Evolutionary conservation across 2,329 filamentous ascomycete species (phyloP).

Genomic region (Epicoccum nigrum): DNA sequence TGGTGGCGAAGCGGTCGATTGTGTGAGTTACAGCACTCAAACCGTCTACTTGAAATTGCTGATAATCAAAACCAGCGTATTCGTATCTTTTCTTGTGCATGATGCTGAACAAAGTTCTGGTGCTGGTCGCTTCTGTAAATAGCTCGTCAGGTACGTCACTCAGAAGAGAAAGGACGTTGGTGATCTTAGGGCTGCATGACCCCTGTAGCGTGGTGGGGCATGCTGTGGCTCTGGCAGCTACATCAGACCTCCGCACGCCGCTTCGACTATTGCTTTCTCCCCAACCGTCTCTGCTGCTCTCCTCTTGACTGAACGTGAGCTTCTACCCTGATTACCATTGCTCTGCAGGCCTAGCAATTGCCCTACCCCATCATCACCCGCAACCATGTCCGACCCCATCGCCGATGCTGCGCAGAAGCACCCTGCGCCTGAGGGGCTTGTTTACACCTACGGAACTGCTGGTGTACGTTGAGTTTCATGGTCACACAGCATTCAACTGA

Average conservation of each 20-base stretch:
- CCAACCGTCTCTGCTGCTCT: slow-evolving; percentile 4
- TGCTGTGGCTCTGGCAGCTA: slow-evolving; percentile 12
- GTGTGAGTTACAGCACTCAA: no score
- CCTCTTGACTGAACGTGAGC: slow-evolving; percentile 16
- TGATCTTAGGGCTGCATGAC: slow-evolving; percentile 12
- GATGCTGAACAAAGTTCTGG: no score
- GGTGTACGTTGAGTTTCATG: slow-evolving; percentile 53
- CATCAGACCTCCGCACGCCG: slow-evolving; percentile 12
- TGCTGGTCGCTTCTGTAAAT: background rate
- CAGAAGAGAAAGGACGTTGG: slow-evolving; percentile 9
- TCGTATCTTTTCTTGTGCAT: background rate
- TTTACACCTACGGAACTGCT: slow-evolving; percentile 51
- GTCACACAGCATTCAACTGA: slow-evolving; percentile 11
- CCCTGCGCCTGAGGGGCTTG: slow-evolving; percentile 45
- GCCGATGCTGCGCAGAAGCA: slow-evolving; percentile 42
- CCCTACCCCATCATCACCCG: background rate
- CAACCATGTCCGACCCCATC: slow-evolving; percentile 41
- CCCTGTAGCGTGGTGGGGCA: slow-evolving; percentile 12
- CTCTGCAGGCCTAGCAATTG: background rate
- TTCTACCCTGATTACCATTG: background rate
- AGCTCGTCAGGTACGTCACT: slow-evolving; percentile 16
- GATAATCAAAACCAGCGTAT: no score
- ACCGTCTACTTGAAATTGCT: background rate
- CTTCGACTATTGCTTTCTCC: background rate
- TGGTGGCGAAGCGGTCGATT: no score